Evolutionary conservation across 1,139 yeast genomes (phyloP).

Genomic region (Pichia sp.): DNA sequence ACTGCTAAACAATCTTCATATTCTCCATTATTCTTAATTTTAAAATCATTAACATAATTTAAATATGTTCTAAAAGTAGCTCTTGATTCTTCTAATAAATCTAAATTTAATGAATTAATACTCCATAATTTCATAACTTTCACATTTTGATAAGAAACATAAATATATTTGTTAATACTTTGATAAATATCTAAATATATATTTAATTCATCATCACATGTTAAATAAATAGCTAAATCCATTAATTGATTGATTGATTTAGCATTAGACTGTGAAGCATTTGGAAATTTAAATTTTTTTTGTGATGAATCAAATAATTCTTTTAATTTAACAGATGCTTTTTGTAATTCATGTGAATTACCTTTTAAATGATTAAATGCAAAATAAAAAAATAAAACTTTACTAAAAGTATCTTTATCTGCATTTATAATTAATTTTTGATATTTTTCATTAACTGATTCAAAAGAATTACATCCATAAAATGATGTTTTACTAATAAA

Average conservation of each 20-base stretch:
- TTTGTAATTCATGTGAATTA: neutral
- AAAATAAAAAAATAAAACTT: conserved; percentile 14
- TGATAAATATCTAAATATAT: conserved; percentile 12
- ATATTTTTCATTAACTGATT: conserved; percentile 4
- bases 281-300: conserved; percentile 36
- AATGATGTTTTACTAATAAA: neutral
- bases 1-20: conserved; percentile 31
- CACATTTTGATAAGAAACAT: conserved; percentile 45
- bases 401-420: conserved; percentile 2
- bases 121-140: conserved; percentile 36
- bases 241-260: conserved; percentile 27
- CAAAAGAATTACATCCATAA: neutral
- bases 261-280: conserved; percentile 37
- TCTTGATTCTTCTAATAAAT: conserved; percentile 30
- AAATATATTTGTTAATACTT: conserved; percentile 33
- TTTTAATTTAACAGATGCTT: conserved; percentile 7
- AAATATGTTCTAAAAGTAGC: conserved; percentile 40
- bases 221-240: conserved; percentile 30
- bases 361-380: conserved; percentile 14
- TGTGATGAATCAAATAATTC: conserved; percentile 10
- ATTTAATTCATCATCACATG: conserved; percentile 12
- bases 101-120: conserved; percentile 23
- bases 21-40: conserved; percentile 31
- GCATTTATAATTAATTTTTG: neutral
- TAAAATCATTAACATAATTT: conserved; percentile 35